These are phyloP conservation scores for Dactylellina sp. DNA, from an alignment of 2,329 filamentous ascomycete species.

Conservation along the genomic window DNA sequence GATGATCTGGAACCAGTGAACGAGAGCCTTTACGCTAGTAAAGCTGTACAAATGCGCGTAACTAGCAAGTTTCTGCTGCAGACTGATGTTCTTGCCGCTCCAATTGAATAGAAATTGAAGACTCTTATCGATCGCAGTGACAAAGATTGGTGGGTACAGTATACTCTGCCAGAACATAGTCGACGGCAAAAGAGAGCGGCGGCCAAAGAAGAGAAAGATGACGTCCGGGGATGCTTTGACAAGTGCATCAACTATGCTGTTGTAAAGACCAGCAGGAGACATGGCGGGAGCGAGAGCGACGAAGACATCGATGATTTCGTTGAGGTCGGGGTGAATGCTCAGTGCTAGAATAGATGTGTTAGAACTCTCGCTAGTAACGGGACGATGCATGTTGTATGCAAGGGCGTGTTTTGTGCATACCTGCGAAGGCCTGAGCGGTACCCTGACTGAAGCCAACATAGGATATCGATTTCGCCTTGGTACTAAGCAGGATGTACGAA, in stretches of 20 bases:
- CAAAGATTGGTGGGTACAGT: constrained; percentile 88
- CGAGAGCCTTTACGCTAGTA: constrained; percentile 94
- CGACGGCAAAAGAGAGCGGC: constrained; percentile 88
- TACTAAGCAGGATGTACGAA: constrained; percentile 86
- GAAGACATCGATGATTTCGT: constrained; percentile 93
- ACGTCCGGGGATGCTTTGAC: constrained; percentile 94
- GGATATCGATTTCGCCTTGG: constrained; percentile 83
- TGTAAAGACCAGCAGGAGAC: constrained; percentile 90
- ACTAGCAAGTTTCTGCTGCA: constrained; percentile 90
- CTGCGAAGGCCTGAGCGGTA: constrained; percentile 93
- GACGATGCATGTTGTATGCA: constrained; percentile 1
- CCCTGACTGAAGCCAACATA: constrained; percentile 98
- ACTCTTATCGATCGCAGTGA: constrained; percentile 84
- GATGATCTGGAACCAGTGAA: constrained; percentile 99
- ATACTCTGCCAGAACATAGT: constrained; percentile 98
- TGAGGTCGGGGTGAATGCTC: constrained; percentile 90
- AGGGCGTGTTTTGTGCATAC: constrained; percentile 12
- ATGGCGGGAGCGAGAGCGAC: constrained; percentile 96
- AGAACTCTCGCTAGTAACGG: background rate
- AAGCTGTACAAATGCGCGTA: constrained; percentile 97
- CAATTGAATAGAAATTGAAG: constrained; percentile 89
- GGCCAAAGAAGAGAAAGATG: constrained; percentile 90
- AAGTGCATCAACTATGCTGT: constrained; percentile 89
- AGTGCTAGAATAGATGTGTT: constrained; percentile 68
- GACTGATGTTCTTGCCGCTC: constrained; percentile 83